phyloP scores from a whole-genome alignment of 192 early-diverging fungal species.

The Rhizophlyctis rosea region DNA sequence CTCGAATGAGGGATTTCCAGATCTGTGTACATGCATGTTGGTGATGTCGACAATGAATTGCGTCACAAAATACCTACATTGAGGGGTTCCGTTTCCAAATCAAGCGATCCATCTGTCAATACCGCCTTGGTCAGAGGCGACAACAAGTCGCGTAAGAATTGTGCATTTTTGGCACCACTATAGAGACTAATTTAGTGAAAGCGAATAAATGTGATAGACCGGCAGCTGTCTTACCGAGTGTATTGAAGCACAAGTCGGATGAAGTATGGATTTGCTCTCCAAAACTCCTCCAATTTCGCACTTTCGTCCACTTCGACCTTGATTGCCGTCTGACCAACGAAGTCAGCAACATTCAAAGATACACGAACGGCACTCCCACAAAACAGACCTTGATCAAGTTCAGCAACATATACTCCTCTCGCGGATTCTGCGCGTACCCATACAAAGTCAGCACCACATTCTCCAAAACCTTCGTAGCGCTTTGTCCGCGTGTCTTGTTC shows the following conservation, averaged over 20 bases:
- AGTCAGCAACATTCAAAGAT: slow-evolving; percentile 24
- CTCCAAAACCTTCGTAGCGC: slow-evolving; percentile 79
- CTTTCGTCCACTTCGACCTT: slow-evolving; percentile 87
- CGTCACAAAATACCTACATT: slow-evolving; percentile 9
- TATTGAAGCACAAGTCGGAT: slow-evolving; percentile 96
- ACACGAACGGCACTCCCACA: no score
- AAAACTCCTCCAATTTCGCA: slow-evolving; percentile 80
- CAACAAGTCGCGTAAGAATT: slow-evolving; percentile 82
- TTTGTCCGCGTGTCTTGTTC: slow-evolving; percentile 72
- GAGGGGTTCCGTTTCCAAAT: slow-evolving; percentile 85
- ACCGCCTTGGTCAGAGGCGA: slow-evolving; percentile 78
- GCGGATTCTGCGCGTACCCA: slow-evolving; percentile 94
- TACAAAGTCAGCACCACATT: slow-evolving; percentile 87
- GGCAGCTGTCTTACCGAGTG: slow-evolving; percentile 76
- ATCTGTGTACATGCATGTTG: not conserved
- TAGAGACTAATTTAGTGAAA: not conserved
- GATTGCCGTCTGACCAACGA: slow-evolving; percentile 52
- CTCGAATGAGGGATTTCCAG: slow-evolving; percentile 60
- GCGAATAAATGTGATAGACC: no score
- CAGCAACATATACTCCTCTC: slow-evolving; percentile 95
- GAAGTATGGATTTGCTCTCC: slow-evolving; percentile 94
- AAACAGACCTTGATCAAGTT: slow-evolving; percentile 92
- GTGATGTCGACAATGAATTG: no score
- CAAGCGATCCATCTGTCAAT: slow-evolving; percentile 70
- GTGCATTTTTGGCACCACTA: slow-evolving; percentile 90